Conservation (phyloP, 2,329 filamentous ascomycete genomes). For the Aspergillus proliferans region DNA sequence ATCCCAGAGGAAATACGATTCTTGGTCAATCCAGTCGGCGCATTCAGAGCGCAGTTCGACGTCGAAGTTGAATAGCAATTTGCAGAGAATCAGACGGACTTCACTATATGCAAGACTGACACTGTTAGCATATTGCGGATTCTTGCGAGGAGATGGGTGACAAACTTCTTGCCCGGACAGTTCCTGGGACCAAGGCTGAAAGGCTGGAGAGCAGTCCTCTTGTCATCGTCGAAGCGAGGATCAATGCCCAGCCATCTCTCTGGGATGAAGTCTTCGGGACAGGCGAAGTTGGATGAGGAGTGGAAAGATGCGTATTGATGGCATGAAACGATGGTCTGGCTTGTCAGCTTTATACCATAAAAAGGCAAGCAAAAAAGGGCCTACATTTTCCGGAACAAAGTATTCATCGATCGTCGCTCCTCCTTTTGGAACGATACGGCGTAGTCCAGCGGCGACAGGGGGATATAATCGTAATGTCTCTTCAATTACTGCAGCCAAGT, state of each 20-base stretch:
- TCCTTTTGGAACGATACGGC: conserved; percentile 23
- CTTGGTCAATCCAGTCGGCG: conserved; percentile 16
- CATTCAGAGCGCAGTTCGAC: conserved; percentile 10
- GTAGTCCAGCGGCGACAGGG: conserved; percentile 16
- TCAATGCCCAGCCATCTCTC: conserved; percentile 22
- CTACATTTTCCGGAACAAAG: conserved; percentile 25
- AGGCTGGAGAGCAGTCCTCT: conserved; percentile 17
- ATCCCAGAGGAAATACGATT: conserved; percentile 21
- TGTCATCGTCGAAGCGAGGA: conserved; percentile 20
- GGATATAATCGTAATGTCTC: conserved; percentile 42
- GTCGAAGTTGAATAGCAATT: conserved; percentile 22
- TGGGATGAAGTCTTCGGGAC: conserved; percentile 13
- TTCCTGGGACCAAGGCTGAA: conserved; percentile 12
- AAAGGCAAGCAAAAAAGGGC: not conserved
- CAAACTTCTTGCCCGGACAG: conserved; percentile 15
- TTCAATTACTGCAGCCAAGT: conserved; percentile 40
- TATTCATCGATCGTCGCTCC: conserved; percentile 28
- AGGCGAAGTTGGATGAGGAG: conserved; percentile 5
- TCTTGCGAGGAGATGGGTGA: not conserved
- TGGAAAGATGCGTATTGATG: conserved; percentile 4
- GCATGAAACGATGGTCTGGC: conserved; percentile 4
- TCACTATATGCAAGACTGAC: conserved; percentile 17
- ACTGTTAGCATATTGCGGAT: not conserved
- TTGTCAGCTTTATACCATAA: not conserved
- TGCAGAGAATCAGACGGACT: conserved; percentile 20